phyloP scores from a whole-genome alignment of 2,329 filamentous ascomycete species.

The Peltaster fructicola region DNA sequence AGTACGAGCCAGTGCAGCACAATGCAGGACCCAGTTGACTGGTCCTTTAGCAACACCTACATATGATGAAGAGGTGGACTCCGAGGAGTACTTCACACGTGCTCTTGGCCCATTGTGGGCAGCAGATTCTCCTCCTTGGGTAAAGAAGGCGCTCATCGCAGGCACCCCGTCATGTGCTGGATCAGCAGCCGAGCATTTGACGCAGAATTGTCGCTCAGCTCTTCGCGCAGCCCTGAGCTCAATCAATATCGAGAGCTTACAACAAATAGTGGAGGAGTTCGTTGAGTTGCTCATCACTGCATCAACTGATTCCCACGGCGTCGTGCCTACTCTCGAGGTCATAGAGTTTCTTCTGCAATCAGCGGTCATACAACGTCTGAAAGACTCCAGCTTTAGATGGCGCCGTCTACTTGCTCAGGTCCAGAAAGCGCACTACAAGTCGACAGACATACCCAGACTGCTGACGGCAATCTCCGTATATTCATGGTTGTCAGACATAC shows the following conservation, averaged over 20 bases:
- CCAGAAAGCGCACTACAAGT: slow-evolving; percentile 69
- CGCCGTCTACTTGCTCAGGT: slow-evolving; percentile 49
- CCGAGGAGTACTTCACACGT: slow-evolving; percentile 10
- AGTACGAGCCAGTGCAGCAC: slow-evolving; percentile 51
- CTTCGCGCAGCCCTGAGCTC: slow-evolving; percentile 31
- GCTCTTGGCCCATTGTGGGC: slow-evolving; percentile 7
- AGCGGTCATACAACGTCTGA: slow-evolving; percentile 24
- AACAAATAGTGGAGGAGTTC: no score
- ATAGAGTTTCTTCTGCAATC: slow-evolving; percentile 48
- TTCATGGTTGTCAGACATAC: slow-evolving; percentile 43
- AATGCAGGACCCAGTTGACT: no score
- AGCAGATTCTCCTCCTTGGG: slow-evolving; percentile 8
- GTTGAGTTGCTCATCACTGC: no score
- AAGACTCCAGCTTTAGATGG: slow-evolving; percentile 38
- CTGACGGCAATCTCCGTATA: slow-evolving; percentile 69
- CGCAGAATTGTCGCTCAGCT: slow-evolving; percentile 50
- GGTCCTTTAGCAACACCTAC: no score
- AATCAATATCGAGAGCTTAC: not conserved
- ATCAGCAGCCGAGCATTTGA: slow-evolving; percentile 58
- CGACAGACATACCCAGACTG: slow-evolving; percentile 64
- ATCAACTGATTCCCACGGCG: no score
- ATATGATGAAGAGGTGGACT: slow-evolving; percentile 20
- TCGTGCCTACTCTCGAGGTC: slow-evolving; percentile 63
- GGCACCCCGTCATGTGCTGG: slow-evolving; percentile 59
- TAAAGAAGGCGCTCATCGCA: slow-evolving; percentile 36